Base-by-base conservation (phyloP, 192 early-diverging fungal species). In the Backusella macrospora region DNA sequence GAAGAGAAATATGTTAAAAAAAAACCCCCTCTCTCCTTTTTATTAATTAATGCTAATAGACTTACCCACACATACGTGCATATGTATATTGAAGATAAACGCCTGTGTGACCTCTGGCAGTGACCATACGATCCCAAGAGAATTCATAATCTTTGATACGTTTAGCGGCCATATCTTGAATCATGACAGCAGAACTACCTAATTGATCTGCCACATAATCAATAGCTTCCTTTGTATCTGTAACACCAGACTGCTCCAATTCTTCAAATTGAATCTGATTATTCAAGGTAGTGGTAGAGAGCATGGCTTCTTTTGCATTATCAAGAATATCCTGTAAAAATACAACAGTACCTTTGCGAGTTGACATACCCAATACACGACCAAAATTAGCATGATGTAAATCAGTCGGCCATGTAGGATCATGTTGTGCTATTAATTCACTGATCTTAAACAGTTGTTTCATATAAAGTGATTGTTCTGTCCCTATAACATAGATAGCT, bases 61-160 rank as follows among this genome's bases (percentile, higher is more conserved):
- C 77, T 72, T 80, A 86, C 86, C 95, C 95, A 81, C 92, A 94
- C 44, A 96, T 84, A 18, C 98, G 92, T 6, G 98, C 90, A 80
- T 99, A 94, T 9, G 96, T 92, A 79, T 97, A 99, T 84, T 98
- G 96, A 7, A 99, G 83, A 79, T 96, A 99, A 6, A 96, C 93
- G 4, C 96, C 98, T 3, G 96, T 99, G 82, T 96, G 90, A 64
- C 98, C 98, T 65, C 92, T 92, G 59, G 95, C 91, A 76, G 90
- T 88, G n/a, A 94, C 89, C 89, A 98, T 96, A 42, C 93, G 87
- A 72, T 92, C 86, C 92, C 93, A 96, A 63, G 90, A 88, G 79
- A 99, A 96, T 29, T 87, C 90, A 75, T 99, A 99, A 80, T 96
- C 95, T 78, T 95, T 96, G 74, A 88, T 87, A 18, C 98, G 89